Conservation (phyloP, 2,329 filamentous ascomycete genomes). For the Capronia epimyces region DNA sequence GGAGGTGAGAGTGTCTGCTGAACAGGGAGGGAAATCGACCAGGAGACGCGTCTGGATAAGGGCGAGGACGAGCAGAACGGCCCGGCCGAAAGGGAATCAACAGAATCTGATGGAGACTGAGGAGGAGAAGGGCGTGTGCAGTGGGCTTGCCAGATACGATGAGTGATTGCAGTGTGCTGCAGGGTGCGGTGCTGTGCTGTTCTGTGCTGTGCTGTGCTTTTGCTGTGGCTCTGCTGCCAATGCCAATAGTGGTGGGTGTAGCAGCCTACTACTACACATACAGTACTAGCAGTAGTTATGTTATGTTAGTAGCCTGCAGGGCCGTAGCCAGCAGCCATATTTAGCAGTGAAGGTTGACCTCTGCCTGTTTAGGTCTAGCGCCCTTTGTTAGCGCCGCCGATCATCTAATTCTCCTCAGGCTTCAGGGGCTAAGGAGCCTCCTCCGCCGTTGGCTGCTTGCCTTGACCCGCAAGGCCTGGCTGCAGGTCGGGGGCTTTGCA, state of each 20-base stretch:
- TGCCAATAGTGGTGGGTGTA: not conserved
- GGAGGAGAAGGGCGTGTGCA: conserved; percentile 3
- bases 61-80: conserved; percentile 8
- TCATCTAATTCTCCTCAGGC: conserved; percentile 1
- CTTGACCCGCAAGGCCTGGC: not conserved
- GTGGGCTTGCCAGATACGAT: conserved; percentile 16
- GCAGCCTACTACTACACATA: not conserved
- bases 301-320: not conserved
- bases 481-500: not conserved
- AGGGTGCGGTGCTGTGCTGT: conserved; percentile 6
- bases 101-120: conserved; percentile 12
- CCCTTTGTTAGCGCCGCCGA: not conserved
- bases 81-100: conserved; percentile 8
- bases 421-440: too few relatives aligned
- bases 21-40: conserved; percentile 8
- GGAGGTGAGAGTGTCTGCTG: conserved; percentile 2
- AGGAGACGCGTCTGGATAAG: conserved; percentile 12
- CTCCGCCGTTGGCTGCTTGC: not conserved
- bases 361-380: not conserved
- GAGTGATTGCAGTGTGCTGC: conserved; percentile 4
- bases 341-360: not conserved
- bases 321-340: not conserved
- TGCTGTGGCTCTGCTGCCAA: not conserved
- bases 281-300: not conserved
- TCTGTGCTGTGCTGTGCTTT: not conserved